Base-by-base conservation (phyloP, 2,329 filamentous ascomycete species). In the Knufia fluminis region DNA sequence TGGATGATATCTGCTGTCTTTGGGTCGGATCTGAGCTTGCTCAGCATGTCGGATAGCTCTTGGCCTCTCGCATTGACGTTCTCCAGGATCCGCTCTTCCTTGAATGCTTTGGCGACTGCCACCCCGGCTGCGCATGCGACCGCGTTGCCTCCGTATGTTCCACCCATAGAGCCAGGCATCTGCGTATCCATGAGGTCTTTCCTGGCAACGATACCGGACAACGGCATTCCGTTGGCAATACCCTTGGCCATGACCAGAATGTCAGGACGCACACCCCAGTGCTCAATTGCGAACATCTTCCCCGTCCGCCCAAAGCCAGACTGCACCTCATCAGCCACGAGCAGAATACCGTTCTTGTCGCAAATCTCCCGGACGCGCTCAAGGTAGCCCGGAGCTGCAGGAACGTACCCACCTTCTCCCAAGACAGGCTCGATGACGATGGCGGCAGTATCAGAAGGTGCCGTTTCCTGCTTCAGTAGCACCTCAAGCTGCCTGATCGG, bases 261-360 rank as follows among this genome's bases (percentile, higher is more conserved):
- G 42, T 72, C 69, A 2, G 69, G 69, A 16, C 66, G 60, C 16
- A 72, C 67, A 20, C 61, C 63, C 50, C 61, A 70, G 50, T 71
- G 66, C 52, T 72, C 66, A 10, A 70, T 57, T 4, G 67, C 68
- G 50, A 69, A 71, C 64, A 70, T 68, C 36, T 66, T 65, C 17
- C 69, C 69, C 1, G 69, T 71, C 24, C 69, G 62, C 2, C 68
- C 69, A 54, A 68, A 70, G 7, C 69, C 69, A 24, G 59, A 68
- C 47, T 71, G 69, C 1, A 71, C 69, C 49, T 72, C 69, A 48
- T 72, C 69, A 10, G 57, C 57, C 3, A 71, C 66, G 4, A 72
- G 61, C 1, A 72, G 64, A 41, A 71, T 70, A 35, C 65, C 64
- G 59, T 71, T 60, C 54, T 68, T 66, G 49, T 70, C 66, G 50